Evolutionary conservation across 495 filamentous ascomycete genomes (phyloP).

Genomic region (Chaetomium fimeti): DNA sequence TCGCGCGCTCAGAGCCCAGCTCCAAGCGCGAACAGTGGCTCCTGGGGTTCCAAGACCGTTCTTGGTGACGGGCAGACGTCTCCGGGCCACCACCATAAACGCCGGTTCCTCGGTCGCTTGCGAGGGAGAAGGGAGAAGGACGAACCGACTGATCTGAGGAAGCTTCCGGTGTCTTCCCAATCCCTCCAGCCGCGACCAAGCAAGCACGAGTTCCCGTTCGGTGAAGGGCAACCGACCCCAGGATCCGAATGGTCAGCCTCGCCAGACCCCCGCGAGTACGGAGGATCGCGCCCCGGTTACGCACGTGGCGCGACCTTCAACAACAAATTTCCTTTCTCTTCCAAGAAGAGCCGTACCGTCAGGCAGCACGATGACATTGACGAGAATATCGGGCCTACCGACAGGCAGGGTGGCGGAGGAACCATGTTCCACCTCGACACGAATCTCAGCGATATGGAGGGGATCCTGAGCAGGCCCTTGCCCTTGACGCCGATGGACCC

Average conservation of each 20-base stretch:
- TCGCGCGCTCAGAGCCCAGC: slow-evolving; percentile 73
- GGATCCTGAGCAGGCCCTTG: slow-evolving; percentile 68
- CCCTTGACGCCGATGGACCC: slow-evolving; percentile 61
- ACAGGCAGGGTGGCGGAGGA: slow-evolving; percentile 44
- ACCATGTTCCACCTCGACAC: slow-evolving; percentile 72
- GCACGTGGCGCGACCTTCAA: slow-evolving; percentile 59
- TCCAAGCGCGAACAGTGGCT: slow-evolving; percentile 62
- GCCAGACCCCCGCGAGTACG: slow-evolving; percentile 41
- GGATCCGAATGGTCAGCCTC: slow-evolving; percentile 44
- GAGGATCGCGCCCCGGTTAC: slow-evolving; percentile 35
- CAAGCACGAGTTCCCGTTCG: slow-evolving; percentile 53
- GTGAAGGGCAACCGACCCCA: slow-evolving; percentile 43
- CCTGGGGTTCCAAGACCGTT: slow-evolving; percentile 46
- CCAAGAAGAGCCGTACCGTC: slow-evolving; percentile 44
- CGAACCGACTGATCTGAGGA: slow-evolving; percentile 51
- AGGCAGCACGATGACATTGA: slow-evolving; percentile 48
- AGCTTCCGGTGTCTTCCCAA: slow-evolving; percentile 55
- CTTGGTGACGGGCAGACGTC: slow-evolving; percentile 58
- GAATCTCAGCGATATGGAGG: slow-evolving; percentile 78
- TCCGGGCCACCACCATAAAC: slow-evolving; percentile 57
- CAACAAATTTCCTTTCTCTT: slow-evolving; percentile 52
- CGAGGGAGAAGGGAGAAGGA: slow-evolving; percentile 57
- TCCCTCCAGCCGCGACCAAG: slow-evolving; percentile 52
- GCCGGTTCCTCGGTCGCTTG: slow-evolving; percentile 65
- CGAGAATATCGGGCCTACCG: slow-evolving; percentile 47